A percentile compares a stretch with the other conserved stretches of the same genome.
Evolutionary conservation across 2,329 filamentous ascomycete genomes (phyloP).

Genomic region (Diaporthe amygdali): DNA sequence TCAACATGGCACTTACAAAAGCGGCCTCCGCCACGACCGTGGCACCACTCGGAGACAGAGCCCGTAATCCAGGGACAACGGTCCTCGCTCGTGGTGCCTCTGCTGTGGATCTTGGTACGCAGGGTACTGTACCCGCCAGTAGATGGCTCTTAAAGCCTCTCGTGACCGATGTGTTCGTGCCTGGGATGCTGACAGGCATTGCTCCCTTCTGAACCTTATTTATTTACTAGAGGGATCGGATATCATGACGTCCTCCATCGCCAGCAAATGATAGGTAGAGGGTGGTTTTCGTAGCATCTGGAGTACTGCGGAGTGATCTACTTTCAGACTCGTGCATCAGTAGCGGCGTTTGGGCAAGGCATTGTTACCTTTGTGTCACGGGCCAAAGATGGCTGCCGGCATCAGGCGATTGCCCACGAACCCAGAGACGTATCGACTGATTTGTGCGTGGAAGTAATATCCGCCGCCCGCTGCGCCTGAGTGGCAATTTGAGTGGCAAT

Average conservation of each 20-base stretch:
- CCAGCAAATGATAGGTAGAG: background rate
- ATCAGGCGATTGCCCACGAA: background rate
- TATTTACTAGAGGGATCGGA: background rate
- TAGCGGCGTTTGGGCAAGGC: background rate
- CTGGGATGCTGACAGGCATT: background rate
- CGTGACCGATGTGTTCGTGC: background rate
- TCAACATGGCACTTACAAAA: background rate
- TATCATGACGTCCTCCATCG: background rate
- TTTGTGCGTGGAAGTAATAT: background rate
- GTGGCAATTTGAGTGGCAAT: background rate
- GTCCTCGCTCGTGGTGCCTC: background rate
- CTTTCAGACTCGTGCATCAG: slow-evolving; percentile 10
- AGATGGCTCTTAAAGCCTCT: background rate
- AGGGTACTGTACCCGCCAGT: slow-evolving; percentile 15
- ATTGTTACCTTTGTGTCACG: background rate
- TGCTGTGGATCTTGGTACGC: background rate
- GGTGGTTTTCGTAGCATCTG: background rate
- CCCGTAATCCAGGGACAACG: background rate
- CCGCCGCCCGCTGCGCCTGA: too few relatives aligned
- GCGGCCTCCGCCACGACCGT: background rate
- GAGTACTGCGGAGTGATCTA: background rate
- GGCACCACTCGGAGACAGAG: background rate
- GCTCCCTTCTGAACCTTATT: background rate
- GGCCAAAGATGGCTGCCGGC: background rate
- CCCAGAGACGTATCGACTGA: background rate